Base-by-base conservation (phyloP, 306 rosid species). In the Fragaria iinumae region DNA sequence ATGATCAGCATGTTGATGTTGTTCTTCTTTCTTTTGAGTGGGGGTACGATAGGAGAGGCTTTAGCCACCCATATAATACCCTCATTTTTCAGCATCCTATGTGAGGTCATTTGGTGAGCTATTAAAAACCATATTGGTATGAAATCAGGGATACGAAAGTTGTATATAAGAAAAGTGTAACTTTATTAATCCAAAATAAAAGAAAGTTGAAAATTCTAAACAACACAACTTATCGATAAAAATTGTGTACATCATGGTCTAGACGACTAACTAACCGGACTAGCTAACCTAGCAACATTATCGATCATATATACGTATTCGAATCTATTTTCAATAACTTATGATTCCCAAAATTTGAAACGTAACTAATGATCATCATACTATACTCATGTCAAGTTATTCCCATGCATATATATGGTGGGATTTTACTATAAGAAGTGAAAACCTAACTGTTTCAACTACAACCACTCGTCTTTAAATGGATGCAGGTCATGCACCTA, bases 61-160 rank as follows among this genome's bases (percentile, higher is more conserved):
- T 50, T 52, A 25, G 11, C 41, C 13, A 23, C 20, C 67, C 3
- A 21, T 62, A 14, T 43, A 48, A 21, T 73, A 69, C 39, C 55
- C 27, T 25, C 38, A 43, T 16, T 9, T 38, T 14, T 57, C 68
- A 57, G 67, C 55, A 73, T 56, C 76, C 53, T 39, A 39, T 73
- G 67, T 56, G 36, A 73, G 4, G 23, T 3, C 2, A 11, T 13
- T 39, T 43, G 16, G 18, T 63, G 34, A 55, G 38, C 34, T 32
- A 32, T 32, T 17, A 11, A 16, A 52, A 34, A 36, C 64, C 64
- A 11, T 11, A n/a, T 6, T 6, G 65, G 49, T 53, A 53, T 7
- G 2, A 25, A 32, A 49, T 5, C 20, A 8, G 44, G 47, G 32
- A 20, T 14, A 34, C 1, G 5, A 72, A 72, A 72, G 8, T 4